Conservation (phyloP, 345 rosid genomes). For the Ceriops decandra region DNA sequence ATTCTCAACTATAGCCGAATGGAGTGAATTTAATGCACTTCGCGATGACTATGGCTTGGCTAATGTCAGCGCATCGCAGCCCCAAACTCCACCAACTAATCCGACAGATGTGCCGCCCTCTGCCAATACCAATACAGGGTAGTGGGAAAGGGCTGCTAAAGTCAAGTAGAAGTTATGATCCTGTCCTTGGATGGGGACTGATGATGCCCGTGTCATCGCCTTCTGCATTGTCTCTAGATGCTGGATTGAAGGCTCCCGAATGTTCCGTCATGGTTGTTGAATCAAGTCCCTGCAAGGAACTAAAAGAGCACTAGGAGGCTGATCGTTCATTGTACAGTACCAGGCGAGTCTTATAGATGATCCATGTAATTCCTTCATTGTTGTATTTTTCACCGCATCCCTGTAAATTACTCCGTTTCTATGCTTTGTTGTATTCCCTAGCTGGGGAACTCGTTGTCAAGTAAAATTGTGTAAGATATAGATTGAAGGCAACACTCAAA, state of each 20-base stretch:
- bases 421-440: conserved; percentile 4
- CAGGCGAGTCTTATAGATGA: conserved; percentile 7
- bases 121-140: conserved; percentile 29
- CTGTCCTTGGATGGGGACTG: conserved; percentile 1
- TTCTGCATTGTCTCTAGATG: not conserved
- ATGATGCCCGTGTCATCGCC: conserved; percentile 5
- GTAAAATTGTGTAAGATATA: conserved; percentile 12
- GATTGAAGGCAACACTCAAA: conserved; percentile 8
- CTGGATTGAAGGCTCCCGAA: conserved; percentile 4
- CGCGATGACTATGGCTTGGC: conserved; percentile 38
- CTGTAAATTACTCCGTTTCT: conserved; percentile 30
- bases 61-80: conserved; percentile 37
- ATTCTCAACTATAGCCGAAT: conserved; percentile 42
- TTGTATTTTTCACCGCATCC: conserved; percentile 4
- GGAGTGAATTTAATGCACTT: conserved; percentile 49
- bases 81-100: conserved; percentile 58
- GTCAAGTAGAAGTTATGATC: not conserved
- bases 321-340: conserved; percentile 30
- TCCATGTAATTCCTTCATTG: conserved; percentile 6
- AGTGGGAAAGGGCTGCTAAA: conserved; percentile 8
- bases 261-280: conserved; percentile 17
- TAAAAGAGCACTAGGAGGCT: conserved; percentile 11
- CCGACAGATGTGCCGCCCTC: conserved; percentile 39
- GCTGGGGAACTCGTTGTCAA: not conserved
- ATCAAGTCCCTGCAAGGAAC: conserved; percentile 4